A percentile compares a stretch with the other conserved stretches of the same genome.
Conservation (phyloP, 164 flowering plant species). For the Kingdonia uniflora region DNA sequence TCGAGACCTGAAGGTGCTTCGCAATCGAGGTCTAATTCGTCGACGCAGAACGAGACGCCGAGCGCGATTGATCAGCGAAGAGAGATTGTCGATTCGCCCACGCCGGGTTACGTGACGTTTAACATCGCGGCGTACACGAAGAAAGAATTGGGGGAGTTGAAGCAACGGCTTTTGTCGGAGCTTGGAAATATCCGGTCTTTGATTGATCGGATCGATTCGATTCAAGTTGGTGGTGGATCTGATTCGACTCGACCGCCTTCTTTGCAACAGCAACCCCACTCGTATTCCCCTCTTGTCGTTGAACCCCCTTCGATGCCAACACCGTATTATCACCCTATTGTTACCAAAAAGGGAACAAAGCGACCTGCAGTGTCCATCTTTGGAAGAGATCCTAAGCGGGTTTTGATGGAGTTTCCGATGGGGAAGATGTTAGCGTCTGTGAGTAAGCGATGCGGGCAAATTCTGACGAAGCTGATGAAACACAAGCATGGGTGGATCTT, state of each 20-base stretch:
- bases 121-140: conserved; percentile 30
- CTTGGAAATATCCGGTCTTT: conserved; percentile 47
- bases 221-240: conserved; percentile 24
- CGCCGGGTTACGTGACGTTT: conserved; percentile 20
- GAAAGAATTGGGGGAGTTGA: conserved; percentile 42
- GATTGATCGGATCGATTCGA: conserved; percentile 39
- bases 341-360: too few species aligned
- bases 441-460: conserved; percentile 49
- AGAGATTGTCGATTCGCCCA: too few species aligned
- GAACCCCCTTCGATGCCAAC: too few species aligned
- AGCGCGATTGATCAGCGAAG: too few species aligned
- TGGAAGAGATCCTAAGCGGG: background rate
- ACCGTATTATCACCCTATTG: too few species aligned
- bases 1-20: too few species aligned
- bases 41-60: too few species aligned
- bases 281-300: background rate
- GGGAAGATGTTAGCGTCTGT: background rate
- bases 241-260: conserved; percentile 9
- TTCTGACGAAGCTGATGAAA: conserved; percentile 55
- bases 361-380: too few species aligned
- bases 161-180: conserved; percentile 36
- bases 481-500: conserved; percentile 58
- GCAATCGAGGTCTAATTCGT: too few species aligned
- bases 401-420: background rate
- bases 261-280: background rate